Evolutionary conservation across 1,139 yeast species (phyloP).

Genomic region (Blastobotrys indianensis): DNA sequence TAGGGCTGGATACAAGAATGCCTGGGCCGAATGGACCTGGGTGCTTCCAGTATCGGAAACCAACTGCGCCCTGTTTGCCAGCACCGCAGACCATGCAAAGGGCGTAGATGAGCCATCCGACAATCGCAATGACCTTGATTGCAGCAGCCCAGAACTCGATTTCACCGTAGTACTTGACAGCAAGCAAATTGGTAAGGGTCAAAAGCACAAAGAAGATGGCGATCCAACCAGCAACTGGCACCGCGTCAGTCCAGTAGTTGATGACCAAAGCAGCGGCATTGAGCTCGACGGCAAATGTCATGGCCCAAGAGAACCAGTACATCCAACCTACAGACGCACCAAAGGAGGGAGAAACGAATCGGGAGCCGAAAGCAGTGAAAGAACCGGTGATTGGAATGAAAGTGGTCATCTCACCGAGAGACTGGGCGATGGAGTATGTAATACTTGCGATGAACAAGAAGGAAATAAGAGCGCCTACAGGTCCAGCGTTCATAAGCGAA

Average conservation of each 20-base stretch:
- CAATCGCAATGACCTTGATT: constrained; percentile 60
- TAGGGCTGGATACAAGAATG: constrained; percentile 38
- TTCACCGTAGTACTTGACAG: constrained; percentile 62
- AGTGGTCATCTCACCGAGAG: constrained; percentile 57
- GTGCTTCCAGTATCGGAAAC: constrained; percentile 66
- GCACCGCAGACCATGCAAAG: constrained; percentile 71
- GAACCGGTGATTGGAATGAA: constrained; percentile 43
- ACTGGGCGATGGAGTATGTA: constrained; percentile 52
- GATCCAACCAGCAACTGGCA: constrained; percentile 76
- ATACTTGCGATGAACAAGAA: constrained; percentile 48
- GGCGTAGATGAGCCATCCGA: constrained; percentile 65
- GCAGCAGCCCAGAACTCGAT: constrained; percentile 64
- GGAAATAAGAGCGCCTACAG: constrained; percentile 57
- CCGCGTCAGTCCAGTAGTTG: constrained; percentile 65
- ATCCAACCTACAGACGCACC: constrained; percentile 81
- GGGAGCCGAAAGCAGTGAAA: constrained; percentile 26
- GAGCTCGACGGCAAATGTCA: constrained; percentile 75
- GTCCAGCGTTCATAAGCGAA: constrained; percentile 54
- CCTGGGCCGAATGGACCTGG: constrained; percentile 59
- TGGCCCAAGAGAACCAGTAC: constrained; percentile 86
- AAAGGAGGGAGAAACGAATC: constrained; percentile 47
- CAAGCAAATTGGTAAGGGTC: constrained; percentile 50
- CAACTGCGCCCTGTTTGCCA: constrained; percentile 61
- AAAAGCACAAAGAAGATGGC: constrained; percentile 56
- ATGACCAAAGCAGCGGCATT: constrained; percentile 75